Percentiles rank a stretch among this genome's conserved stretches.
Evolutionary conservation across 768 basidiomycete species (phyloP).

Genomic region (Lentinula lateritia): DNA sequence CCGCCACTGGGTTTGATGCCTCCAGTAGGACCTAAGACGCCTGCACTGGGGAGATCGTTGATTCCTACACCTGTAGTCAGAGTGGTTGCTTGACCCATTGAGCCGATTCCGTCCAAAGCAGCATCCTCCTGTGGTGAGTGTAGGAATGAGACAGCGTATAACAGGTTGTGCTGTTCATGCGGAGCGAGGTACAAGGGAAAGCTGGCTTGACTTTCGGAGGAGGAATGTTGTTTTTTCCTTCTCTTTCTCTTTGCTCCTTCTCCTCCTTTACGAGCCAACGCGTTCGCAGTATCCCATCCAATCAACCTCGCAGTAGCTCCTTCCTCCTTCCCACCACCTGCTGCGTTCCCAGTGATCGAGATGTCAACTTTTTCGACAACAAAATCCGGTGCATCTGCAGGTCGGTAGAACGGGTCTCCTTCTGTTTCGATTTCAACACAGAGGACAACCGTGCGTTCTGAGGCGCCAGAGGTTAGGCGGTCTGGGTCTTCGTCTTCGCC

Average conservation of each 20-base stretch:
- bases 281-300: constrained; percentile 54
- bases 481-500: constrained; percentile 28
- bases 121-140: constrained; percentile 54
- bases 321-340: constrained; percentile 29
- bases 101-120: constrained; percentile 25
- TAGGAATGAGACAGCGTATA: constrained; percentile 85
- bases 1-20: constrained; percentile 1
- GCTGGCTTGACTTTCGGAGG: background rate
- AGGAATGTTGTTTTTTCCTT: background rate
- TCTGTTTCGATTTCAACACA: constrained; percentile 89
- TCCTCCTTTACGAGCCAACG: constrained; percentile 23
- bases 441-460: constrained; percentile 83
- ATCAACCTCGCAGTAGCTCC: constrained; percentile 45
- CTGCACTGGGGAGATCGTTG: constrained; percentile 10
- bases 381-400: constrained; percentile 44
- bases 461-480: constrained; percentile 61
- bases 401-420: constrained; percentile 32
- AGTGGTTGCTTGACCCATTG: background rate
- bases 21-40: background rate
- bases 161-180: constrained; percentile 83
- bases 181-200: constrained; percentile 56
- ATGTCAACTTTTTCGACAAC: constrained; percentile 74
- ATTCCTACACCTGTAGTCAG: background rate
- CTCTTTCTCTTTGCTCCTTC: background rate
- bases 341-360: constrained; percentile 53